Evolutionary conservation across 495 filamentous ascomycete species (phyloP).

Genomic region (Lasiosphaeriaceae sp.): DNA sequence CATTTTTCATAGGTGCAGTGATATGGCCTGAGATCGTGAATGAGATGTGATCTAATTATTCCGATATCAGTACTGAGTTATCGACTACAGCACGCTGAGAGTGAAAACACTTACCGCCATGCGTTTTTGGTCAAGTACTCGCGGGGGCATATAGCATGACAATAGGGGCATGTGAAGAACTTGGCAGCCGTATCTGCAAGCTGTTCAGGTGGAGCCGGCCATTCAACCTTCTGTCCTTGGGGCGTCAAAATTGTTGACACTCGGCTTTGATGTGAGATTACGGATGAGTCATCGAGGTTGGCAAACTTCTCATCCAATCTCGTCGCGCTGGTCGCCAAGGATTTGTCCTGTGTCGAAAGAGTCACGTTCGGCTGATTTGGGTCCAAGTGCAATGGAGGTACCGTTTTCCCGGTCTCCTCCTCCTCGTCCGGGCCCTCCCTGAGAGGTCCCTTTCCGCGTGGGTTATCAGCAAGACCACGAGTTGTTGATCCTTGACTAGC

Average conservation of each 20-base stretch:
- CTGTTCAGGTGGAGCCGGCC: conserved; percentile 6
- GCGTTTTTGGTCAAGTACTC: conserved; percentile 6
- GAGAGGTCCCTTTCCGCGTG: too few species aligned
- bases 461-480: too few species aligned
- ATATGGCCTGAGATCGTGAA: conserved; percentile 29
- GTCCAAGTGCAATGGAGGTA: too few species aligned
- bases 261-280: conserved; percentile 7
- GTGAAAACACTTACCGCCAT: conserved; percentile 10
- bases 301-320: too few species aligned
- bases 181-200: neutral
- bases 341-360: too few species aligned
- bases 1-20: conserved; percentile 28
- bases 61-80: neutral
- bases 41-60: conserved; percentile 16
- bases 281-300: neutral
- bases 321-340: too few species aligned
- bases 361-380: too few species aligned
- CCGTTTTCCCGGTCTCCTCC: too few species aligned
- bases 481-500: too few species aligned
- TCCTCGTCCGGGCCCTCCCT: too few species aligned
- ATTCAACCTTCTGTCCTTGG: neutral
- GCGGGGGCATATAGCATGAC: conserved; percentile 18
- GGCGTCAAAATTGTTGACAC: conserved; percentile 3
- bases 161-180: conserved; percentile 22
- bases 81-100: too few species aligned